Percentiles rank a stretch among this genome's conserved stretches.
Conservation (phyloP, 768 basidiomycete species). For the Suillus bovinus region DNA sequence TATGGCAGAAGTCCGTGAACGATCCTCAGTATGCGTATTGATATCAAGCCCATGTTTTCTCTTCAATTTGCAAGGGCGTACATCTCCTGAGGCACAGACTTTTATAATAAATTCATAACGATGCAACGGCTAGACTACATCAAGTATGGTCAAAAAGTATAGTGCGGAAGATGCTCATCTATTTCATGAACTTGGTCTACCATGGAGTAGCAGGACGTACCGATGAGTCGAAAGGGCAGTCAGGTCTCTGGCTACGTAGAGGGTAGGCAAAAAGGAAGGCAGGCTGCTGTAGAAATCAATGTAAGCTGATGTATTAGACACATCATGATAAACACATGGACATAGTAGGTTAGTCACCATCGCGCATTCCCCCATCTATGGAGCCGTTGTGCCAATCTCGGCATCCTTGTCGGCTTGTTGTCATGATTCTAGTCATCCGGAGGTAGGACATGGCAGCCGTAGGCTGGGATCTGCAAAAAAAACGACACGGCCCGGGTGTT, state of each 20-base stretch:
- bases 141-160: not conserved
- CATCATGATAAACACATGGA: no score
- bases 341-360: no score
- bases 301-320: no score
- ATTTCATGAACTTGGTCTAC: not conserved
- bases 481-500: no score
- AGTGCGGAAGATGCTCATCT: not conserved
- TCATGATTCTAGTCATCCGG: no score
- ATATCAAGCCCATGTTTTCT: not conserved
- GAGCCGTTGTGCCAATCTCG: no score
- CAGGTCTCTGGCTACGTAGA: not conserved
- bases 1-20: not conserved
- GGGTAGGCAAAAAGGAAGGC: no score
- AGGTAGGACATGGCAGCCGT: no score
- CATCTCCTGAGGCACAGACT: not conserved
- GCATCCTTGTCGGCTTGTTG: no score
- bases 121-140: not conserved
- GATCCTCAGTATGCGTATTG: not conserved
- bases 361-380: no score
- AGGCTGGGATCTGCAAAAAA: no score
- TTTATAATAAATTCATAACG: not conserved
- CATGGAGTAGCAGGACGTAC: not conserved
- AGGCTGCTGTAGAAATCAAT: no score
- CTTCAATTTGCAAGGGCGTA: not conserved
- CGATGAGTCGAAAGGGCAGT: not conserved